Evolutionary conservation across 345 rosid species (phyloP).

Genomic region (Atalantia buxifolia): DNA sequence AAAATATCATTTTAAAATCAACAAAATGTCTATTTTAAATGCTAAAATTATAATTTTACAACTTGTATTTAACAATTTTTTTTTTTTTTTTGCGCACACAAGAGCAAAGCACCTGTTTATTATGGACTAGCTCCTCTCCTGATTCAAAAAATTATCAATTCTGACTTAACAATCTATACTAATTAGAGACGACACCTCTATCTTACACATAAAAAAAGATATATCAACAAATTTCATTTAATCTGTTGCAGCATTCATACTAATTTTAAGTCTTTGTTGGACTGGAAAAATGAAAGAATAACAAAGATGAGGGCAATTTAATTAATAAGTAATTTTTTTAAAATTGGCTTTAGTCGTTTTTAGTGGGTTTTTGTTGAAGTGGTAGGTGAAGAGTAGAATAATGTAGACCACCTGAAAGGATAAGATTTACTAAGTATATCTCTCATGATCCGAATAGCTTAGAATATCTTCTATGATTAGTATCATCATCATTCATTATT

Average conservation of each 20-base stretch:
- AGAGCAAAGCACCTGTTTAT: too few relatives aligned
- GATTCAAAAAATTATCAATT: too few relatives aligned
- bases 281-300: neutral
- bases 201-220: too few relatives aligned
- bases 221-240: too few relatives aligned
- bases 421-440: slow-evolving; percentile 13
- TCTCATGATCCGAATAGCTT: slow-evolving; percentile 5
- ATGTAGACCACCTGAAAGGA: slow-evolving; percentile 9
- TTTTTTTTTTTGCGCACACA: too few relatives aligned
- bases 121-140: too few relatives aligned
- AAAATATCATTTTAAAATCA: too few relatives aligned
- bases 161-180: too few relatives aligned
- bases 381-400: neutral
- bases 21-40: too few relatives aligned
- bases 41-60: too few relatives aligned
- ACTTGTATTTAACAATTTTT: too few relatives aligned
- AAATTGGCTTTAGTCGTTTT: neutral
- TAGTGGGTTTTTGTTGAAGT: neutral
- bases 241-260: neutral
- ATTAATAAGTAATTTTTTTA: neutral
- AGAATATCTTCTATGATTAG: slow-evolving; percentile 4
- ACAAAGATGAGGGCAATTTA: neutral
- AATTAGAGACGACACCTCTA: too few relatives aligned
- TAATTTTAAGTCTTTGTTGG: neutral
- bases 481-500: neutral